Evolutionary conservation across 257 asterid genomes (phyloP), one percentile per base, ranked within the genome.

Genomic region (Primulina tabacum): DNA sequence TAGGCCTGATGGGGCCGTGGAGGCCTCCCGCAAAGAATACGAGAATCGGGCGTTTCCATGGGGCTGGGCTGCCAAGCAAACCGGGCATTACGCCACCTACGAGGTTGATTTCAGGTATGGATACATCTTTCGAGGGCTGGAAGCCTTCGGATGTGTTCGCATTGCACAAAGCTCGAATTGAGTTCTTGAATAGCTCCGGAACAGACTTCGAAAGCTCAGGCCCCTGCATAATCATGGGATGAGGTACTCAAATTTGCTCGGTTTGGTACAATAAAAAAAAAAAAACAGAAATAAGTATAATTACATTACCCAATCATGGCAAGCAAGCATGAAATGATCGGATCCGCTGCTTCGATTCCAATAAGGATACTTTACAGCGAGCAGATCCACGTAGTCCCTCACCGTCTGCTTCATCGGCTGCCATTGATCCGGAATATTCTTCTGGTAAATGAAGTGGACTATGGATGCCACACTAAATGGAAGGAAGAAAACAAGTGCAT

Each of bases 1-100:
- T 72, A 0, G 96, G 95, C 58, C 97, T 85, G 65, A 92, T 83
- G 21, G 96, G 97, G 32, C 97, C 97, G 69, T 92, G 96, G 63
- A 89, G 80, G 0, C 97, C 97, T 11, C 97, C 97, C 0, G 90
- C 88, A 57, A 82, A 87, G 83, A 87, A 84, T 7, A 84, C 90
- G 8, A 84, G 78, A 0, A 81, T 8, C 2, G 83, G 75, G 17
- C 92, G 80, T 5, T 76, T 18, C 2, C 86, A 82, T 5, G 92
- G 88, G 4, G 81, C 70, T 4, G 90, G 90, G 8, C 92, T 88
- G 5, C 92, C 92, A 0, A 85, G 29, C 0, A 87, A 7, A 20
- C 87, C 87, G 0, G 56, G 18, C 0, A 80, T 81, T 26, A 75
- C 68, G 28, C 90, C 90, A 8, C 47, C 30, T 0, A 83, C 88